Evolutionary conservation across 192 early-diverging fungal species (phyloP), one percentile per base, ranked within the genome.

Genomic region (Backusella morwellensis): DNA sequence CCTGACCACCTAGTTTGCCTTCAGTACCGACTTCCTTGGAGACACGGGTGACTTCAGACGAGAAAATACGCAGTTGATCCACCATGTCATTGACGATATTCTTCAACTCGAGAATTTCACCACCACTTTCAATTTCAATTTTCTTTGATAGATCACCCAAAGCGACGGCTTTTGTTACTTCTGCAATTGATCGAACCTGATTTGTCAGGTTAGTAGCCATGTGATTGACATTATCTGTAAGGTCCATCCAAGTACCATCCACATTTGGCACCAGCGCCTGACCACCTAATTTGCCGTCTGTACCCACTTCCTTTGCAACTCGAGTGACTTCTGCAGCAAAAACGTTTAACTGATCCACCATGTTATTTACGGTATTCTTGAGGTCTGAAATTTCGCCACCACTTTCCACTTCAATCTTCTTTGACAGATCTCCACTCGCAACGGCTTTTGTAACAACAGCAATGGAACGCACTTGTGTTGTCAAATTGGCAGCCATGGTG

Each of bases 351-450:
- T 90, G 86, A 70, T 90, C 87, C 9, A 95, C 92, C 93, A 96
- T 96, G 70, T 92, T 88, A 82, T 96, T 94, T 77, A 96, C 93
- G 80, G 91, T 91, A 75, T 88, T 91, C 81, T 93, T 93, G 73
- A 95, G 84, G 34, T 78, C 90, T 3, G 87, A 84, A 84, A 93
- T 93, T 80, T 93, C 92, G 38, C 92, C 92, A 71, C 83, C 79
- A 0, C 88, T 87, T 59, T 90, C 88, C 7, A 92, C 81, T 36
- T 85, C 89, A 75, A 93, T 91, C 80, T 89, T 84, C 26, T 85
- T 82, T 36, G 86, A 87, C 54, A 88, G 85, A 76, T 91, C 88
- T 32, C 89, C 90, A 2, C 78, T 82, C 21, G 89, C 84, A 2
- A 88, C 90, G 0, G 90, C 88, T 54, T 86, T 86, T 6, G 84